Conservation (phyloP, 192 early-diverging fungal genomes). For the Chytriomyces hyalinus region DNA sequence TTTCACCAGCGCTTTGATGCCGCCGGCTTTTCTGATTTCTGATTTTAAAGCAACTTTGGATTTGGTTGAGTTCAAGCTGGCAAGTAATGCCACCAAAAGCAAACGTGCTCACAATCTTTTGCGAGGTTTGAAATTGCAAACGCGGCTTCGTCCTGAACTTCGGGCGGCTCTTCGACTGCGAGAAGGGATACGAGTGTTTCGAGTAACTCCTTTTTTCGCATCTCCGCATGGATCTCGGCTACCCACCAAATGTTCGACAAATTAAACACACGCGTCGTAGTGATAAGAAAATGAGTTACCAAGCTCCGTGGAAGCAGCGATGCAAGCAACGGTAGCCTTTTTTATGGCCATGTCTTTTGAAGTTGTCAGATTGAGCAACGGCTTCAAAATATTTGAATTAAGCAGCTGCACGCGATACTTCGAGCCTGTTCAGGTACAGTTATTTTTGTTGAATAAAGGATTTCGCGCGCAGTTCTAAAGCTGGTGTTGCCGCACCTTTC, state of each 20-base stretch:
- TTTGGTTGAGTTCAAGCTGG: not conserved
- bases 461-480: not conserved
- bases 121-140: slow-evolving; percentile 57
- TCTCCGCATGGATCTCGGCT: slow-evolving; percentile 57
- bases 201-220: slow-evolving; percentile 53
- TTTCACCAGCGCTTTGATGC: slow-evolving; percentile 57
- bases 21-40: slow-evolving; percentile 58
- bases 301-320: slow-evolving; percentile 55
- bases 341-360: slow-evolving; percentile 50
- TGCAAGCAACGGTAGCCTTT: slow-evolving; percentile 56
- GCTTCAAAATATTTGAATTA: slow-evolving; percentile 43
- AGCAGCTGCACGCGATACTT: slow-evolving; percentile 55
- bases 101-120: slow-evolving; percentile 50
- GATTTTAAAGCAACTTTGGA: slow-evolving; percentile 55
- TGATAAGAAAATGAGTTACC: slow-evolving; percentile 29
- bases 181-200: slow-evolving; percentile 47
- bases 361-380: slow-evolving; percentile 38
- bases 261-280: not conserved
- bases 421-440: slow-evolving; percentile 33
- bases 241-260: slow-evolving; percentile 3
- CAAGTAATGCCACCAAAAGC: not conserved
- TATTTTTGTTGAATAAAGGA: slow-evolving; percentile 3
- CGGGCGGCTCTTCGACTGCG: slow-evolving; percentile 46
- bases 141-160: slow-evolving; percentile 64
- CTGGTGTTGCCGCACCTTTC: slow-evolving; percentile 30